Percentiles rank a stretch among this genome's conserved stretches.
Conservation (phyloP, 129 eudicot genomes). For the Pseudognaphalium luteoalbum region DNA sequence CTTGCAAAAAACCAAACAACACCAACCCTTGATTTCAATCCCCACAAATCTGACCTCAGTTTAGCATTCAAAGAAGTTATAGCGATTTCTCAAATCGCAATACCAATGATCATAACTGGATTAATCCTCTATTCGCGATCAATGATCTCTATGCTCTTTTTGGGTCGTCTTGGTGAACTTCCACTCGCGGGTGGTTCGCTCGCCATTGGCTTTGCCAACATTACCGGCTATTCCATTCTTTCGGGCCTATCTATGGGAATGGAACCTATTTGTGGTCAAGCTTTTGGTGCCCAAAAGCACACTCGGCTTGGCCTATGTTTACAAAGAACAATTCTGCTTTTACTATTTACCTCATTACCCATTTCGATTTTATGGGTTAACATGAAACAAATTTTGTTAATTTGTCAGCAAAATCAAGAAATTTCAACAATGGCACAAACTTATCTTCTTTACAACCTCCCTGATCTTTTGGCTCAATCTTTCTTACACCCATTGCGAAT, state of each 20-base stretch:
- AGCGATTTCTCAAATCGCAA: slow-evolving; percentile 51
- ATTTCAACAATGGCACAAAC: slow-evolving; percentile 68
- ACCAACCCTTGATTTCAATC: slow-evolving; percentile 23
- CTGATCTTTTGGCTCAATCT: slow-evolving; percentile 76
- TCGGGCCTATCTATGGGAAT: slow-evolving; percentile 89
- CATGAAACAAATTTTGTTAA: slow-evolving; percentile 54
- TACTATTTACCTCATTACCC: slow-evolving; percentile 52
- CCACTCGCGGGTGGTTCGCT: slow-evolving; percentile 78
- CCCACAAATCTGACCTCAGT: slow-evolving; percentile 43
- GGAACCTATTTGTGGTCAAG: slow-evolving; percentile 92
- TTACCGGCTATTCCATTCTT: slow-evolving; percentile 82
- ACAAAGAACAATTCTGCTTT: slow-evolving; percentile 53
- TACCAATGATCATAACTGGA: slow-evolving; percentile 87
- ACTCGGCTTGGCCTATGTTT: slow-evolving; percentile 56
- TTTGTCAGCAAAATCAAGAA: slow-evolving; percentile 63
- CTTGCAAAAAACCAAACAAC: slow-evolving; percentile 36
- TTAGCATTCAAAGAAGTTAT: slow-evolving; percentile 43
- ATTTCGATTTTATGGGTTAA: slow-evolving; percentile 60
- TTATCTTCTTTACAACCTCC: slow-evolving; percentile 56
- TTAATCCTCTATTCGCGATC: slow-evolving; percentile 75
- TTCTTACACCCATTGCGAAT: slow-evolving; percentile 73
- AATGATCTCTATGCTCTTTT: slow-evolving; percentile 82
- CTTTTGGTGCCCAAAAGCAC: slow-evolving; percentile 69
- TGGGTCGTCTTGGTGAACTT: slow-evolving; percentile 72
- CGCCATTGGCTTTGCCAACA: slow-evolving; percentile 84